Evolutionary conservation across 225 moss, liverwort and hornwort genomes (phyloP).

Genomic region (Polytrichum formosum): DNA sequence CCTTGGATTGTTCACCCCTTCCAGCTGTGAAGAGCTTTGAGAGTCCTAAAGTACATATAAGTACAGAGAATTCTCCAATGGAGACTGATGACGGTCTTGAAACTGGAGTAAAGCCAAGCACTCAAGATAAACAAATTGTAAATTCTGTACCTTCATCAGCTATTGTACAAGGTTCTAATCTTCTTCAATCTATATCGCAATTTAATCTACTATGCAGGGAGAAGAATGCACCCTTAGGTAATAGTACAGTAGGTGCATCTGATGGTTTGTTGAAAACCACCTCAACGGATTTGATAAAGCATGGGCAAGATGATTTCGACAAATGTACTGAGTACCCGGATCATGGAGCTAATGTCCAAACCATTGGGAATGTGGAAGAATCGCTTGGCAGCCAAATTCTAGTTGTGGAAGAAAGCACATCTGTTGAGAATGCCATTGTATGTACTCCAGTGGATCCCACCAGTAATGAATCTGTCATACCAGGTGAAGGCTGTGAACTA

Average conservation of each 20-base stretch:
- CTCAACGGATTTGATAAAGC: slow-evolving; percentile 5
- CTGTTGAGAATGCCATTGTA: not conserved
- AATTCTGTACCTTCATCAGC: not conserved
- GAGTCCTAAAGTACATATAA: not conserved
- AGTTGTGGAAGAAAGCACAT: not conserved
- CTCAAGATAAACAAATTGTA: not conserved
- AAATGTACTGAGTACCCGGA: slow-evolving; percentile 6
- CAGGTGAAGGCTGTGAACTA: slow-evolving; percentile 18
- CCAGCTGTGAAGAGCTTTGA: slow-evolving; percentile 2
- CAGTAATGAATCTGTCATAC: not conserved
- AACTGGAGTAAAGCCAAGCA: not conserved
- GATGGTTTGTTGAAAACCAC: slow-evolving; percentile 7
- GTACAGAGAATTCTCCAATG: not conserved
- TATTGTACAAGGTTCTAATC: not conserved
- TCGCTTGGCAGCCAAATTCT: slow-evolving; percentile 8
- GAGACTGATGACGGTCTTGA: not conserved
- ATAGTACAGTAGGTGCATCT: not conserved
- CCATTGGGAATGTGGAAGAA: slow-evolving; percentile 3
- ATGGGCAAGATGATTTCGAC: slow-evolving; percentile 1
- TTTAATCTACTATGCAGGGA: not conserved
- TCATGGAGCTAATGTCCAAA: slow-evolving; percentile 6
- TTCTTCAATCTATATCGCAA: not conserved
- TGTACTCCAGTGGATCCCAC: not conserved
- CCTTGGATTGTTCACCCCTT: not conserved
- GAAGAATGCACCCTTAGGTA: not conserved